Conservation (phyloP, 306 rosid species). For the Quercus dentata region DNA sequence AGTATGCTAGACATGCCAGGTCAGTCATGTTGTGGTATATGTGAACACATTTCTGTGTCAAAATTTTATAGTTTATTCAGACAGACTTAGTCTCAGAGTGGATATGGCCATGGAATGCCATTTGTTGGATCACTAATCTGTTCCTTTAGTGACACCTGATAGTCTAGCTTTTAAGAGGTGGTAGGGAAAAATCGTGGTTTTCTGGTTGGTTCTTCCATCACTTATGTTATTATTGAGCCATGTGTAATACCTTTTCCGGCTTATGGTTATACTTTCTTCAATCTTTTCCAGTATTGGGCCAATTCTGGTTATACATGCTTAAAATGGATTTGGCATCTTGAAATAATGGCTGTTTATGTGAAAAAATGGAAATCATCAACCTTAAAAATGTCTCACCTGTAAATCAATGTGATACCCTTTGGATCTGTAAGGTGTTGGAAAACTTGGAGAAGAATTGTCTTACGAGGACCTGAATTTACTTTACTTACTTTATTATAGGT, state of each 20-base stretch:
- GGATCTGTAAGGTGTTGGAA: background rate
- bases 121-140: background rate
- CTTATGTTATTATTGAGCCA: background rate
- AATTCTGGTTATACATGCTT: background rate
- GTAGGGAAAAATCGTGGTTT: background rate
- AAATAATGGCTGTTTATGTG: background rate
- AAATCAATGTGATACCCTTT: background rate
- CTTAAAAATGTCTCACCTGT: background rate
- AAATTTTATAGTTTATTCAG: background rate
- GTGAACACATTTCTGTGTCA: slow-evolving; percentile 1
- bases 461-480: too few relatives aligned
- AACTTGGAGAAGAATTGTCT: background rate
- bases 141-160: background rate
- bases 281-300: background rate
- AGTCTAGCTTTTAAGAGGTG: background rate
- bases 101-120: background rate
- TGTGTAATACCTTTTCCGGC: background rate
- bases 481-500: too few relatives aligned
- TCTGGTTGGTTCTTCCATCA: background rate
- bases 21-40: slow-evolving; percentile 27
- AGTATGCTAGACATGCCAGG: slow-evolving; percentile 99
- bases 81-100: background rate
- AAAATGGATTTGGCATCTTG: background rate
- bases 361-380: background rate
- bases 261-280: background rate